A percentile compares a stretch with the other conserved stretches of the same genome.
Conservation (phyloP, 1,284 basidiomycete species). For the Heterobasidion parviporum region DNA sequence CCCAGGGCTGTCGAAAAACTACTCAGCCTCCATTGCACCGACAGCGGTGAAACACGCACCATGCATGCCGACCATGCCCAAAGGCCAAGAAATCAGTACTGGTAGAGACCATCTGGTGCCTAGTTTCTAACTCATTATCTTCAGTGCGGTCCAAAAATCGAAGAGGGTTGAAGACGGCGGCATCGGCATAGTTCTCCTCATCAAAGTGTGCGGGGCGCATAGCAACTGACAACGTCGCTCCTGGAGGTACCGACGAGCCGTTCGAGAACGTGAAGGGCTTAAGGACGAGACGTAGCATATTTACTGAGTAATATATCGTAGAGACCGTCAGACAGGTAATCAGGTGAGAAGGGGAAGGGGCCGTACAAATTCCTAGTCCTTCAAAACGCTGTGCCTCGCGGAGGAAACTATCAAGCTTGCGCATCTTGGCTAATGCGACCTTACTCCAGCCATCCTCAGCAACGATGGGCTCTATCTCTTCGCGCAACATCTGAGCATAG, state of each 20-base stretch:
- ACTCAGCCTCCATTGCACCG: background rate
- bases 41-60: slow-evolving; percentile 12
- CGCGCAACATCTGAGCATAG: slow-evolving; percentile 27
- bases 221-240: slow-evolving; percentile 32
- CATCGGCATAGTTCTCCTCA: slow-evolving; percentile 29
- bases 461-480: slow-evolving; percentile 33
- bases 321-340: slow-evolving; percentile 2
- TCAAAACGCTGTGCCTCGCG: slow-evolving; percentile 35
- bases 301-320: slow-evolving; percentile 15
- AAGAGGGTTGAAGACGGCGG: slow-evolving; percentile 33
- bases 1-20: background rate
- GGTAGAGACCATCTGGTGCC: slow-evolving; percentile 20
- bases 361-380: slow-evolving; percentile 17
- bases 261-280: slow-evolving; percentile 30
- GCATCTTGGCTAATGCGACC: slow-evolving; percentile 32
- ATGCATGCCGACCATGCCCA: slow-evolving; percentile 22
- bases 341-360: background rate
- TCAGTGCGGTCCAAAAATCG: slow-evolving; percentile 35
- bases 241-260: slow-evolving; percentile 34
- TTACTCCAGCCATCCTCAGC: slow-evolving; percentile 38
- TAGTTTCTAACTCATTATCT: slow-evolving; percentile 14
- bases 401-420: slow-evolving; percentile 46
- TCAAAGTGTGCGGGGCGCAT: slow-evolving; percentile 33
- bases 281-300: slow-evolving; percentile 17
- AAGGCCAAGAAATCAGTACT: slow-evolving; percentile 19